Conservation (phyloP, 192 early-diverging fungal species). For the Mortierella hygrophila region DNA sequence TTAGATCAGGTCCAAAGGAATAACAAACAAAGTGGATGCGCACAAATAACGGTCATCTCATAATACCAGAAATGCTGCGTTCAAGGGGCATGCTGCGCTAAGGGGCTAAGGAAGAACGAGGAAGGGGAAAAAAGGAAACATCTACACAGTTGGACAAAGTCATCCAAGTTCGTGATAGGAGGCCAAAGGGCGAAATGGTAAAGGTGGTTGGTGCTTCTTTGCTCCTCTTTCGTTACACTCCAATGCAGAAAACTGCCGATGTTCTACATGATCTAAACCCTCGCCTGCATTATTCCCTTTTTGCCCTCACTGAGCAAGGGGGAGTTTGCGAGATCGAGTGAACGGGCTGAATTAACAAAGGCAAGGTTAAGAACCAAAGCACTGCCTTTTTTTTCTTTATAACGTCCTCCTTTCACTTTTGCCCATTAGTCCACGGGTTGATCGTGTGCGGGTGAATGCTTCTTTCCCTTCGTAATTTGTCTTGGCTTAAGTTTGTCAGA, state of each 20-base stretch:
- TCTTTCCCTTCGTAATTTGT: too few species aligned
- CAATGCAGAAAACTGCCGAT: background rate
- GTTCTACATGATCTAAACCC: background rate
- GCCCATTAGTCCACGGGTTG: too few species aligned
- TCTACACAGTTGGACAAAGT: background rate
- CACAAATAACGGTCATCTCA: background rate
- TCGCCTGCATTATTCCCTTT: too few species aligned
- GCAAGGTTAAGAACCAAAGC: too few species aligned
- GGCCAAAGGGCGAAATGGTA: background rate
- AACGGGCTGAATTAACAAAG: too few species aligned
- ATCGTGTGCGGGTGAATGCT: too few species aligned
- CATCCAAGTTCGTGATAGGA: background rate
- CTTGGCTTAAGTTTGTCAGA: too few species aligned
- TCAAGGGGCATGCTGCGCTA: too few species aligned
- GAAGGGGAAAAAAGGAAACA: conserved; percentile 2
- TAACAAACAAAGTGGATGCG: background rate
- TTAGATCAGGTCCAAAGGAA: conserved; percentile 1
- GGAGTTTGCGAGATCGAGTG: too few species aligned
- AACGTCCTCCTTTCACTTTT: too few species aligned
- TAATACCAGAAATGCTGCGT: background rate
- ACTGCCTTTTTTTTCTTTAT: too few species aligned
- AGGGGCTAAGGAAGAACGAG: background rate
- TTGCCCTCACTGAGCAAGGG: too few species aligned
- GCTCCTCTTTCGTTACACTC: background rate
- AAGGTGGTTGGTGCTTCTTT: background rate